A percentile compares a stretch with the other conserved stretches of the same genome.
These are phyloP conservation scores for Chaetomidium leptoderma DNA, from an alignment of 495 filamentous ascomycete species.

Conservation along the genomic window DNA sequence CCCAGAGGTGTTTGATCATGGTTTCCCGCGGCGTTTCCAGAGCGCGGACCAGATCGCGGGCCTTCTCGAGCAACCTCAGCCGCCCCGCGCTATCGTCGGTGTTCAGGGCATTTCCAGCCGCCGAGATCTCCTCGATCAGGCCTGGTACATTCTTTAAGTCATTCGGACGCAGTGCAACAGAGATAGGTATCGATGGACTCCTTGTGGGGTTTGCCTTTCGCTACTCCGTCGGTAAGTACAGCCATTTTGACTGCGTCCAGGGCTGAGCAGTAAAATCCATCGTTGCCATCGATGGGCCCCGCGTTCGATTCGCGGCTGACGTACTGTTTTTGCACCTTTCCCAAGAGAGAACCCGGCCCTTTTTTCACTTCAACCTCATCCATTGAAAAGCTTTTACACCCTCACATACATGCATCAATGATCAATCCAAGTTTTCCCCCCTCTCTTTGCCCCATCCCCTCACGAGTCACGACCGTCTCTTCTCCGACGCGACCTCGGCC, in stretches of 20 bases:
- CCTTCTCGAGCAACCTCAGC: conserved; percentile 24
- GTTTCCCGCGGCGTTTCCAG: conserved; percentile 38
- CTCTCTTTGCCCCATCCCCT: no score
- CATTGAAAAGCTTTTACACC: no score
- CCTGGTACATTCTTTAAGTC: conserved; percentile 8
- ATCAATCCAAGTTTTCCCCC: no score
- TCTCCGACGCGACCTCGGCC: conserved; percentile 46
- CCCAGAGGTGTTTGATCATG: conserved; percentile 35
- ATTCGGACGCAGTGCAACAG: neutral
- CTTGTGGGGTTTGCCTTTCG: neutral
- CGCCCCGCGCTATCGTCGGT: conserved; percentile 15
- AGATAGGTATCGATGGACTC: neutral
- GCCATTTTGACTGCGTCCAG: neutral
- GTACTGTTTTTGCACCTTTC: no score
- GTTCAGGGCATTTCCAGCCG: neutral
- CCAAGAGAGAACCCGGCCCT: no score
- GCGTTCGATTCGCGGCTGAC: conserved; percentile 48
- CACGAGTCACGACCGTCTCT: neutral
- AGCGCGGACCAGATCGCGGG: conserved; percentile 25
- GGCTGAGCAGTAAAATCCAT: conserved; percentile 29
- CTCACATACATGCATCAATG: no score
- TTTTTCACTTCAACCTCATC: no score
- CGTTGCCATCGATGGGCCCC: conserved; percentile 51
- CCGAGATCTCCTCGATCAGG: conserved; percentile 21
- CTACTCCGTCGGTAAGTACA: neutral